Evolutionary conservation across 352 stramenopile species (phyloP), one percentile per base, ranked within the genome.

Genomic region (Globisporangium cederbergense): DNA sequence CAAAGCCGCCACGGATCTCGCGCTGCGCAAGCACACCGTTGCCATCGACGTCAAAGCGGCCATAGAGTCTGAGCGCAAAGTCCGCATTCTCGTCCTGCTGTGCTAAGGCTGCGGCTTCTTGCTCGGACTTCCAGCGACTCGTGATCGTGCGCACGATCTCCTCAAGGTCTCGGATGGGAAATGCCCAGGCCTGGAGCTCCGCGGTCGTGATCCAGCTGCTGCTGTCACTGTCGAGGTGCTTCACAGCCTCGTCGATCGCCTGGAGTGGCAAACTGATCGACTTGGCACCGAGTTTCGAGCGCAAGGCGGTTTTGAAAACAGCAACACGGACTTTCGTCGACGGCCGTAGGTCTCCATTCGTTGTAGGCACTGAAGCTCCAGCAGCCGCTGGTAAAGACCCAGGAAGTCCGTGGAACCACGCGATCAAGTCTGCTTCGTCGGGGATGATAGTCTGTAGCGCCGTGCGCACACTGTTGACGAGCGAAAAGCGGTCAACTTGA

Each of bases 181-280:
- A 83, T 14, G 78, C 55, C 82, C 85, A 93, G 0, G 34, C 9
- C 6, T 53, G 65, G 4, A 93, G 60, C 52, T 91, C 83, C 20
- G 50, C 61, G 6, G 81, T 86, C 10, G 85, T 89, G 58, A 93
- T 78, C 81, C 81, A 91, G 10, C 79, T 79, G 36, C 85, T 93
- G 11, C 56, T 53, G 56, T 91, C 78, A 7, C 66, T 75, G 60
- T 93, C 81, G 4, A 91, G 65, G 25, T 59, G 67, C n/a, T 74
- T 70, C 4, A 82, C 60, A 0, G 74, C 74, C 20, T 60, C 63
- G 28, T 90, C 72, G 11, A 89, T 71, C 25, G 51, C 71, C 25
- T 56, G 53, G 16, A 45, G 72, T 34, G 43, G 65, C 59, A 69
- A 45, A 67, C 43, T 60, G 43, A 67, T 43, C 40, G 55, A 32